Evolutionary conservation across 108 stramenopile genomes (phyloP).

Genomic region (Aurantiochytrium sp.): DNA sequence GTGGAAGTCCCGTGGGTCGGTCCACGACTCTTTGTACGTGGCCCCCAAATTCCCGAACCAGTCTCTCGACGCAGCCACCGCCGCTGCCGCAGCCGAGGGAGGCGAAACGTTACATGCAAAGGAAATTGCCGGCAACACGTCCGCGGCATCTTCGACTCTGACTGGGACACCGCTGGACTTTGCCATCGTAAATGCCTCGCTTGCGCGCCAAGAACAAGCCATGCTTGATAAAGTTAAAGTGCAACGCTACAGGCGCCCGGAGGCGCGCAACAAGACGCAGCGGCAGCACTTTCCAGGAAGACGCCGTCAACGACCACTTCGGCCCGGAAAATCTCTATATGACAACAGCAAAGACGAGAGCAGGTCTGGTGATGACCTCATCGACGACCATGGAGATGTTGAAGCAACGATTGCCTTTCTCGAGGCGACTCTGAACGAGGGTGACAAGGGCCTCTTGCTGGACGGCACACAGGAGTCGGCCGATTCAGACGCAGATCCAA

Average conservation of each 20-base stretch:
- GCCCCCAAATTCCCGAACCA: not conserved
- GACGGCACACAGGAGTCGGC: too few species aligned
- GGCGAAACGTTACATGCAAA: not conserved
- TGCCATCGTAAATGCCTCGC: not conserved
- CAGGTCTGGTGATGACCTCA: too few species aligned
- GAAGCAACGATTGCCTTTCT: not conserved
- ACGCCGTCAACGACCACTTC: too few species aligned
- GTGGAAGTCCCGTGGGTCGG: slow-evolving; percentile 5
- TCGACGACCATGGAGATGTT: not conserved
- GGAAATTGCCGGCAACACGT: too few species aligned
- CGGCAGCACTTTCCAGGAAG: too few species aligned
- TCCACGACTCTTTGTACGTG: not conserved
- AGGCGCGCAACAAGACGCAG: not conserved
- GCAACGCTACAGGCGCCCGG: not conserved
- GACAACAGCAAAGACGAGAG: too few species aligned
- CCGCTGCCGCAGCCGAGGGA: not conserved
- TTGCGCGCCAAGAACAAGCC: not conserved
- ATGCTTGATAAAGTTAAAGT: not conserved
- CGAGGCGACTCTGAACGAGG: too few species aligned
- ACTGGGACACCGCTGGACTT: not conserved
- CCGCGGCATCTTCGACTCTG: not conserved
- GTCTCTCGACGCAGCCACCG: not conserved
- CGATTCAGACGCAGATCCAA: too few species aligned
- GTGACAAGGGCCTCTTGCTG: too few species aligned
- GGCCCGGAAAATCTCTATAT: too few species aligned